phyloP scores from a whole-genome alignment of 169 alveolate species.

The Plasmodium cynomolgi region DNA sequence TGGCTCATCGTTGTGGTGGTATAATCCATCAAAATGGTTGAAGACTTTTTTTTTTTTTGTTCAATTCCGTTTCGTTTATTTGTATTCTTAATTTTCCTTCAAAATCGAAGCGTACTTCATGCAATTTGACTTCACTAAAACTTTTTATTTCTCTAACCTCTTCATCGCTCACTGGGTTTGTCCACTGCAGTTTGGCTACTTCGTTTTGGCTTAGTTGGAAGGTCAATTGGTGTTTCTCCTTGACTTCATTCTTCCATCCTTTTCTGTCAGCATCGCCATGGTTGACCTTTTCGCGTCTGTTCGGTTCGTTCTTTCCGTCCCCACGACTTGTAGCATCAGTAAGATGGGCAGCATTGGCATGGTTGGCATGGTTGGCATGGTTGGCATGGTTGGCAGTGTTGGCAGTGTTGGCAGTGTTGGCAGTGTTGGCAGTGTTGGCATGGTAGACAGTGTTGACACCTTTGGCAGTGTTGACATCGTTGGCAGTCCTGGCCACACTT shows the following conservation, averaged over 20 bases:
- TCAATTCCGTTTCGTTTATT: constrained; percentile 24
- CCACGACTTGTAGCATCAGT: background rate
- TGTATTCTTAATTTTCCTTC: constrained; percentile 75
- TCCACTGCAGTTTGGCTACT: constrained; percentile 83
- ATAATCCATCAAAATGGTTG: constrained; percentile 77
- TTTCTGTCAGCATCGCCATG: background rate
- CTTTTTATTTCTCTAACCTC: constrained; percentile 44
- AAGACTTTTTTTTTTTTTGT: constrained; percentile 29
- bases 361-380: background rate
- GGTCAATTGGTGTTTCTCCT: constrained; percentile 21
- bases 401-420: background rate
- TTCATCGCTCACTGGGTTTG: constrained; percentile 81
- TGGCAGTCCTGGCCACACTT: background rate
- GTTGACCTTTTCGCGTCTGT: background rate
- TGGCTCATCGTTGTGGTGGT: constrained; percentile 84
- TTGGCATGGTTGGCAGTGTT: background rate
- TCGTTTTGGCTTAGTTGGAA: constrained; percentile 53
- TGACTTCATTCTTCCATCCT: background rate
- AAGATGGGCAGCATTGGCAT: background rate
- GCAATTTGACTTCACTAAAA: constrained; percentile 73
- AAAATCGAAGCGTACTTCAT: constrained; percentile 82
- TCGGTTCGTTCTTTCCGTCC: background rate
- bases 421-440: background rate
- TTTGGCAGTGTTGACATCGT: no score
- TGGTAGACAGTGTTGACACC: no score